Evolutionary conservation across 2,329 filamentous ascomycete genomes (phyloP), one percentile per base, ranked within the genome.

Genomic region (Elsinoe necatrix): DNA sequence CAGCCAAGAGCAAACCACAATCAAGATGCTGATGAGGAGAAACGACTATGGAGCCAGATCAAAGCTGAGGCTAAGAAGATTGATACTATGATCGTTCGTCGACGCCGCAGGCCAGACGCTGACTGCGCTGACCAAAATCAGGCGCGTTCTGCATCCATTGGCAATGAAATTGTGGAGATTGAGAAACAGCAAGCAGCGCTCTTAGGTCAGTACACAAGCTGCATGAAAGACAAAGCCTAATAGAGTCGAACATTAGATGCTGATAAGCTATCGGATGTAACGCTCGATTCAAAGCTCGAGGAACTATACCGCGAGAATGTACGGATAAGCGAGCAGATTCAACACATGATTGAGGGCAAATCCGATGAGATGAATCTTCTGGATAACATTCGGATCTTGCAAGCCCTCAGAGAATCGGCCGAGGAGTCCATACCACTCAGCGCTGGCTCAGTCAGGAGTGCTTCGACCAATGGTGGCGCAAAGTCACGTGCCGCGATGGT

Each of bases 11-110:
- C 60, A 63, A 74, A 69, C 69, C 62, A 76, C 27, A 70, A 76
- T 60, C 74, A 77, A 57, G 75, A 78, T 59, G 71, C 75, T 43
- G 75, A 77, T 56, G 75, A 78, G 63, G 75, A 78, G 64, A 68
- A 74, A 29, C 68, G 72, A 14, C 64, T 78, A 55, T 78, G 76
- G 76, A 74, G 72, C 55, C 70, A 73, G 58, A 75, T 78, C 58
- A 70, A 70, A 54, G 67, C 69, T 41, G 72, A 75, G 60, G 73
- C 71, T 4, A 72, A 71, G 51, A 68, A 73, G 45, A 71, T 76
- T 25, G 75, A 77, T 58, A 65, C 63, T 37, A 71, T 76, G 62
- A 71, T 75, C 64, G 75, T 77, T 71, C 68, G 74, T 65, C 12
- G 34, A 14, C 9, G 27, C 27, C 9, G 4, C 9, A 9, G 4